These are phyloP conservation scores for Pseudogymnoascus sp. DNA, from an alignment of 2,329 filamentous ascomycete genomes.

Conservation along the genomic window DNA sequence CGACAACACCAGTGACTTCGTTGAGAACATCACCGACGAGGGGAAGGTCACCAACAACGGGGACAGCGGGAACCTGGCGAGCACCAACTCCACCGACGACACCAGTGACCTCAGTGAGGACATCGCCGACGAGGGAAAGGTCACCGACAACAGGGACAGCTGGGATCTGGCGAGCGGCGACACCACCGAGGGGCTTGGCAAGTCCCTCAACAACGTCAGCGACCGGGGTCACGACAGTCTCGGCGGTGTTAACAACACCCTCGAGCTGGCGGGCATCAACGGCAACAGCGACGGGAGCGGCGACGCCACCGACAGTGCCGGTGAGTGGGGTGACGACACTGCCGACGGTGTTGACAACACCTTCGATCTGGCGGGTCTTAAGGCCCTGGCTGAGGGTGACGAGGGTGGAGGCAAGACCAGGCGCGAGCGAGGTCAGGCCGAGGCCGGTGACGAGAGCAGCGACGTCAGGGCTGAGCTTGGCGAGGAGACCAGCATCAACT, in stretches of 20 bases:
- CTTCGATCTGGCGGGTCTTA: neutral
- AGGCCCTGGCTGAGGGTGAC: neutral
- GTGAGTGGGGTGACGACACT: neutral
- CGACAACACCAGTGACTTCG: too few relatives aligned
- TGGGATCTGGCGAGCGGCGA: neutral
- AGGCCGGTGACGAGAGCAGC: neutral
- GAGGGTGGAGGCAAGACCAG: neutral
- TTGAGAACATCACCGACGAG: neutral
- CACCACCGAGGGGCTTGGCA: neutral
- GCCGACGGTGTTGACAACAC: neutral
- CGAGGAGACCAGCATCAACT: neutral
- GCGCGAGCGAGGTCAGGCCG: neutral
- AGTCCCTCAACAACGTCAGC: neutral
- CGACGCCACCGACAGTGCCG: neutral
- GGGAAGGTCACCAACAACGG: neutral
- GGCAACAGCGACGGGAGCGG: neutral
- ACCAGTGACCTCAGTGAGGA: too few relatives aligned
- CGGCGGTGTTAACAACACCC: neutral
- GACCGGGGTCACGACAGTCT: neutral
- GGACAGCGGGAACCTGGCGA: neutral
- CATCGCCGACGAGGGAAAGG: too few relatives aligned
- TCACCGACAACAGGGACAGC: neutral
- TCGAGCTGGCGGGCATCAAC: neutral
- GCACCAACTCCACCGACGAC: neutral
- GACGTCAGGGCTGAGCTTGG: neutral